Evolutionary conservation across 1,284 basidiomycete species (phyloP).

Genomic region (Caloboletus firmus): DNA sequence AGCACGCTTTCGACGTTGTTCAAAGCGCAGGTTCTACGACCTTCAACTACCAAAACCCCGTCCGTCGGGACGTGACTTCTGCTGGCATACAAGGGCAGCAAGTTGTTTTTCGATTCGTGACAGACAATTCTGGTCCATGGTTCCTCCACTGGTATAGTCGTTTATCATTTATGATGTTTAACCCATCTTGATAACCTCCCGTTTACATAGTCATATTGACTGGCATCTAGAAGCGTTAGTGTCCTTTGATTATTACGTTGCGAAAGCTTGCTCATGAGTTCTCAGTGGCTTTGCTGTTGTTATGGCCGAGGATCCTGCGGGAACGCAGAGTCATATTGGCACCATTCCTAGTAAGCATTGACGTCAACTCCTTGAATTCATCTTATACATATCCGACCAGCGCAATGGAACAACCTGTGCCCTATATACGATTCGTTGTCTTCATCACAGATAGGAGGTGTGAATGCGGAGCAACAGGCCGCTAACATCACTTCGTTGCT

Average conservation of each 20-base stretch:
- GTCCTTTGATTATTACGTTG: background rate
- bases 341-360: constrained; percentile 15
- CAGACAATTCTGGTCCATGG: constrained; percentile 44
- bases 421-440: constrained; percentile 21
- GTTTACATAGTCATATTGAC: constrained; percentile 41
- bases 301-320: constrained; percentile 38
- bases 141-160: constrained; percentile 44
- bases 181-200: background rate
- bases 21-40: constrained; percentile 26
- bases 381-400: constrained; percentile 5
- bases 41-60: constrained; percentile 44
- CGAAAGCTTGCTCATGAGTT: background rate
- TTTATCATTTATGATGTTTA: background rate
- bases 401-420: constrained; percentile 27
- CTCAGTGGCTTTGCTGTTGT: constrained; percentile 41
- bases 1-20: constrained; percentile 40
- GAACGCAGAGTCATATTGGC: constrained; percentile 14
- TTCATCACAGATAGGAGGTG: constrained; percentile 22
- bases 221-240: constrained; percentile 44
- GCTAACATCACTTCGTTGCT: constrained; percentile 18
- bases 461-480: constrained; percentile 18
- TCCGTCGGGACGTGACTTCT: constrained; percentile 36
- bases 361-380: too few species aligned
- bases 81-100: constrained; percentile 30
- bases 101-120: constrained; percentile 36